Evolutionary conservation across 2,329 filamentous ascomycete genomes (phyloP).

Genomic region (Thermoascus crustaceus): DNA sequence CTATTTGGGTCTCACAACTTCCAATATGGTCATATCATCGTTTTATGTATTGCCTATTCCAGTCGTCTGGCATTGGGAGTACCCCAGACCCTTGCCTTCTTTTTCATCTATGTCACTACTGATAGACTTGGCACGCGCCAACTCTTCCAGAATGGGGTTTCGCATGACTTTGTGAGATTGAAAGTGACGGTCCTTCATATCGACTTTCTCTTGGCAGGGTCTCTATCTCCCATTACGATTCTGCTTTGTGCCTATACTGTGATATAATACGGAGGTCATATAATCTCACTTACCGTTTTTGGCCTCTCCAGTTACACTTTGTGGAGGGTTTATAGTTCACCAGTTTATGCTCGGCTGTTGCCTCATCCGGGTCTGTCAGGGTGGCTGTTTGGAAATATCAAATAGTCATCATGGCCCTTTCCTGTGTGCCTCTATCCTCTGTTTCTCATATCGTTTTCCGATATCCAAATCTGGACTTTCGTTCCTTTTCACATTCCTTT

Average conservation of each 20-base stretch:
- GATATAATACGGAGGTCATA: not conserved
- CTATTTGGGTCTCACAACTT: not conserved
- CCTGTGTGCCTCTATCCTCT: not conserved
- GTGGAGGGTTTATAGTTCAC: not conserved
- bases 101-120: too few relatives aligned
- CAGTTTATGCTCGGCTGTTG: not conserved
- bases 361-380: not conserved
- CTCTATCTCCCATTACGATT: not conserved
- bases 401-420: not conserved
- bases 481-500: not conserved
- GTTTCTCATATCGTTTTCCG: not conserved
- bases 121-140: too few relatives aligned
- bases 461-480: not conserved
- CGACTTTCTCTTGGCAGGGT: not conserved
- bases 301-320: not conserved
- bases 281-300: not conserved
- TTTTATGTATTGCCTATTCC: too few relatives aligned
- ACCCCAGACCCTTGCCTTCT: too few relatives aligned
- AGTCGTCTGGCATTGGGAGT: too few relatives aligned
- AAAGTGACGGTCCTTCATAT: too few relatives aligned
- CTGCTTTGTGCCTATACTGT: not conserved
- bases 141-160: too few relatives aligned
- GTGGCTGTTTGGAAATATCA: not conserved
- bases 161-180: too few relatives aligned
- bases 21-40: not conserved